Conservation (phyloP, 1,139 yeast species). For the Diutina mesorugosa region DNA sequence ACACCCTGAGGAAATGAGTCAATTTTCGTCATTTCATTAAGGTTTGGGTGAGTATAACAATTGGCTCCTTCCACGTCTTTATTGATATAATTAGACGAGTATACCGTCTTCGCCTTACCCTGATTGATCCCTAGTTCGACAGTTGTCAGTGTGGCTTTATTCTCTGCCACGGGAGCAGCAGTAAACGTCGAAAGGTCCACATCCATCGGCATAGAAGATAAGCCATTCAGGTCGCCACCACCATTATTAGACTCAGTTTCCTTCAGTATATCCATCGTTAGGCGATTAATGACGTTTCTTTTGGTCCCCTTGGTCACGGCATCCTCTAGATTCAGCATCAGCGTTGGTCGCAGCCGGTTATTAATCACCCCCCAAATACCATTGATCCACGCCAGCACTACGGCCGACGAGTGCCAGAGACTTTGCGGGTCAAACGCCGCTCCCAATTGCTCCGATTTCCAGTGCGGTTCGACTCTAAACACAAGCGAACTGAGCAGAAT, state of each 20-base stretch:
- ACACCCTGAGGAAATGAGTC: not conserved
- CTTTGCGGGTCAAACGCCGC: not conserved
- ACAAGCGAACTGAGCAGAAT: not conserved
- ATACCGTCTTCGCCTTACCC: not conserved
- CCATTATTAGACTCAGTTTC: not conserved
- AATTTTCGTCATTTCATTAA: not conserved
- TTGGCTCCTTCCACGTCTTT: not conserved
- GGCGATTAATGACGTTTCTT: not conserved
- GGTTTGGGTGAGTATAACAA: not conserved
- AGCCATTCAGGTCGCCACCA: too few relatives aligned
- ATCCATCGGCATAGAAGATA: not conserved
- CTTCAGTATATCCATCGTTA: not conserved
- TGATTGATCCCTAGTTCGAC: not conserved
- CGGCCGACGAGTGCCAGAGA: constrained; percentile 1
- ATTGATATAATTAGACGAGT: not conserved
- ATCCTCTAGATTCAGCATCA: not conserved
- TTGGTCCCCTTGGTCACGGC: not conserved
- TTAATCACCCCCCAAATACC: not conserved
- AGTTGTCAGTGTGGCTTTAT: not conserved
- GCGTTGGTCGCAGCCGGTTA: not conserved
- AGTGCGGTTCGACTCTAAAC: not conserved
- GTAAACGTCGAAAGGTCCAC: not conserved
- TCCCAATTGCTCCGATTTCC: not conserved
- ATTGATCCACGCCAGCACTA: not conserved
- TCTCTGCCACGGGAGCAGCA: too few relatives aligned